Evolutionary conservation across 352 stramenopile genomes (phyloP), one percentile per base, ranked within the genome.

Genomic region (Phytophthora sp.): DNA sequence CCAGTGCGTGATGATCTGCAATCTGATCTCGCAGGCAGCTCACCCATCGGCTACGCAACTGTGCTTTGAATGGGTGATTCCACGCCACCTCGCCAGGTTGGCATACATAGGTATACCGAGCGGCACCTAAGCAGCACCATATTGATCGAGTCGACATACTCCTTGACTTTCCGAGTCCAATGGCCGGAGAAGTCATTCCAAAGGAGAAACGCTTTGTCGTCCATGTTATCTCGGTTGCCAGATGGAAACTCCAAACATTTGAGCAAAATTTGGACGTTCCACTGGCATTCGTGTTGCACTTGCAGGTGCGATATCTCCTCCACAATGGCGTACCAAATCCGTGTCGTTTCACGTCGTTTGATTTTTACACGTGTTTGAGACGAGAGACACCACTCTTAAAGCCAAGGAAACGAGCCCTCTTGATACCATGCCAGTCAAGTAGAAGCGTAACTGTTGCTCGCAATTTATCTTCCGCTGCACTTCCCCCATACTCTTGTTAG

Each of bases 401-500:
- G 0, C 55, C 29, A 20, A 51, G 16, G 23, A 61, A 67, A 6
- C 41, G 30, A 13, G 31, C 21, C 8, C 8, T 29, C 15, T 67
- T 51, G 23, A 51, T 55, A 4, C 31, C 39, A 5, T 55, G 30
- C 50, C 38, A 51, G 8, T 57, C 49, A 11, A 20, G 50, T 3
- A 67, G 7, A 9, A 67, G 33, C 50, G 61, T 61, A n/a, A 42
- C 53, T 1, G 52, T 65, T 0, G 42, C 27, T 20, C 52, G 36
- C 18, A 54, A 36, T 26, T 61, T 73, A 16, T 73, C 33, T 50
- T 1, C 44, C 45, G 5, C 29, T 38, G 23, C 51, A 52, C 15
- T 60, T 61, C 6, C 18, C 38, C 58, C 65, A 69, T 13, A 68
- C 36, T 7, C 45, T 73, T 39, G 68, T 73, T n/a, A n/a, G n/a